These are phyloP conservation scores for Malassezia cuniculi DNA, from an alignment of 1,284 basidiomycete genomes.

Conservation along the genomic window DNA sequence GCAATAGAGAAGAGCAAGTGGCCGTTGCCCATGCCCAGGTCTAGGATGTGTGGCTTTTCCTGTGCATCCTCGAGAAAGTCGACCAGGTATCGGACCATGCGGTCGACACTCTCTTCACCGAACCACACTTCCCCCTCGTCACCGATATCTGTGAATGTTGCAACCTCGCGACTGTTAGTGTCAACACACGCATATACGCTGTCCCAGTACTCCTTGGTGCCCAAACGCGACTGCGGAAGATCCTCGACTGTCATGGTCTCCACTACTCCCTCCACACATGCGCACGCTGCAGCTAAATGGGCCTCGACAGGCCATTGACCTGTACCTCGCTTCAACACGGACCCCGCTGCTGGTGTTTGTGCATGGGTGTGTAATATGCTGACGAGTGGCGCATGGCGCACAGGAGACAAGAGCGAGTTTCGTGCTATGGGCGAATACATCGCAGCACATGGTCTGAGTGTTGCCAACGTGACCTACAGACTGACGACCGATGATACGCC, in stretches of 20 bases:
- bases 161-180: conserved; percentile 51
- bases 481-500: background rate
- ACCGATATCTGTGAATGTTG: conserved; percentile 64
- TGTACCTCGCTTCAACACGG: too few relatives aligned
- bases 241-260: conserved; percentile 12
- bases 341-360: conserved; percentile 3
- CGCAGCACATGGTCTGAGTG: too few relatives aligned
- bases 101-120: conserved; percentile 63
- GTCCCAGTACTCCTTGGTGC: conserved; percentile 53
- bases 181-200: conserved; percentile 13
- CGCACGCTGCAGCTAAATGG: background rate
- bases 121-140: conserved; percentile 89
- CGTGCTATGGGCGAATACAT: background rate
- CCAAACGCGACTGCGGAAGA: conserved; percentile 52
- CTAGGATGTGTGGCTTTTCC: conserved; percentile 19
- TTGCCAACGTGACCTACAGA: background rate
- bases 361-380: conserved; percentile 1
- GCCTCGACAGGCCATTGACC: too few relatives aligned
- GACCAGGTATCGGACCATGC: conserved; percentile 53
- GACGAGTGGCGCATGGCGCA: background rate
- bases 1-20: conserved; percentile 60
- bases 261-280: background rate
- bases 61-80: conserved; percentile 9
- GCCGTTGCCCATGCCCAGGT: conserved; percentile 72
- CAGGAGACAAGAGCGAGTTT: conserved; percentile 1